phyloP scores from a whole-genome alignment of 352 stramenopile species.

The Globisporangium camurandrum region DNA sequence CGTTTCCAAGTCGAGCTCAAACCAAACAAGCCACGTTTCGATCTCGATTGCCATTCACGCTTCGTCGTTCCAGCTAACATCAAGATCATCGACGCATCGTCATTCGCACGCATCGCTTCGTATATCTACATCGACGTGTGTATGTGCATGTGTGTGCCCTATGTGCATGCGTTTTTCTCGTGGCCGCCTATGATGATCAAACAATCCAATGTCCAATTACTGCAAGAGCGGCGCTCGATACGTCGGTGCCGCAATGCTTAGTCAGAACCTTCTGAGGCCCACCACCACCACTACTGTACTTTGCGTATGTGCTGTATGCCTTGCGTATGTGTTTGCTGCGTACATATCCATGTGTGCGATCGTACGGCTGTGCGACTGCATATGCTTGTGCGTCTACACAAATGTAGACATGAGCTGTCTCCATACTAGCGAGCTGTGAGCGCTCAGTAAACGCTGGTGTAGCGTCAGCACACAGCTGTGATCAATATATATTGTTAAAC shows the following conservation, averaged over 20 bases:
- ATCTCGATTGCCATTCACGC: background rate
- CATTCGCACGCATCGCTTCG: background rate
- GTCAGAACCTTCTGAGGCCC: slow-evolving; percentile 43
- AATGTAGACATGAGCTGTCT: no score
- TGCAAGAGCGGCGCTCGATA: slow-evolving; percentile 29
- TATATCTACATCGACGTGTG: background rate
- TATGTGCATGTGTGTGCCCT: background rate
- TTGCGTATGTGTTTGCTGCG: background rate
- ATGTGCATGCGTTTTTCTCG: background rate
- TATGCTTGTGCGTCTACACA: background rate
- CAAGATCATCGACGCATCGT: background rate
- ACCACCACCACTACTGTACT: background rate
- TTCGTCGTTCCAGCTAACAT: no score
- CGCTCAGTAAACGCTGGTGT: no score
- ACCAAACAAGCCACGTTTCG: no score
- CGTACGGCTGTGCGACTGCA: no score
- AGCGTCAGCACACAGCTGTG: no score
- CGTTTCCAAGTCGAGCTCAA: no score
- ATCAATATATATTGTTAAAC: no score
- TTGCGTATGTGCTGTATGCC: background rate
- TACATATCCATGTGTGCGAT: background rate
- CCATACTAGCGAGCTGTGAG: no score
- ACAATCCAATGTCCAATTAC: slow-evolving; percentile 45
- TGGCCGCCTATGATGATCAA: slow-evolving; percentile 10
- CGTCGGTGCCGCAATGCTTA: slow-evolving; percentile 26